Conservation (phyloP, 2,329 filamentous ascomycete species). For the Incumbomyces lentus region DNA sequence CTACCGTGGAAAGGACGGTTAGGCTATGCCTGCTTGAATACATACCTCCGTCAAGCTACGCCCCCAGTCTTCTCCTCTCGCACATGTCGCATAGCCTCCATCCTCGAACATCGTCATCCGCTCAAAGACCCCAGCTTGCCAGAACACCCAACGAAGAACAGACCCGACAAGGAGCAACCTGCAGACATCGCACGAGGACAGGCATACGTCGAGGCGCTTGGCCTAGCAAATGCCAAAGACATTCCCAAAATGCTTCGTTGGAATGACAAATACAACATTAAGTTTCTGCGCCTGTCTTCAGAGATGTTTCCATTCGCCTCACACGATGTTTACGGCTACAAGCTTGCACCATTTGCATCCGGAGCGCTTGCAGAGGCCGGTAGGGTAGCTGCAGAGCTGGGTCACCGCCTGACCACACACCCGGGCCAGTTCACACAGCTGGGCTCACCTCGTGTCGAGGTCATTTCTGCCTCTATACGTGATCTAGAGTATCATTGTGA, state of each 20-base stretch:
- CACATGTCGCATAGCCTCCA: conserved; percentile 83
- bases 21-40: conserved; percentile 88
- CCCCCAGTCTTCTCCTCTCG: conserved; percentile 83
- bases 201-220: conserved; percentile 64
- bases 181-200: conserved; percentile 57
- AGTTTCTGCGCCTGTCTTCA: conserved; percentile 81
- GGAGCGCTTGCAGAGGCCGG: conserved; percentile 68
- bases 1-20: conserved; percentile 83
- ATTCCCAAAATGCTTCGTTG: conserved; percentile 77
- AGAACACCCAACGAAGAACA: conserved; percentile 74
- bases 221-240: conserved; percentile 72
- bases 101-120: conserved; percentile 78
- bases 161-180: conserved; percentile 63
- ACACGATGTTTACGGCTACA: conserved; percentile 78
- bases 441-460: conserved; percentile 67
- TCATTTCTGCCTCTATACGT: conserved; percentile 64
- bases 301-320: conserved; percentile 97
- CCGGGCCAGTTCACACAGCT: conserved; percentile 90
- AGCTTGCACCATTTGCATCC: conserved; percentile 69
- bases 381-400: conserved; percentile 62
- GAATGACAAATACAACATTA: conserved; percentile 88
- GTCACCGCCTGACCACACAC: conserved; percentile 80
- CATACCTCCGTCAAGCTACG: conserved; percentile 71
- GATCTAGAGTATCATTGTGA: conserved; percentile 86
- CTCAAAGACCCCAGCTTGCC: conserved; percentile 64